Conservation (phyloP, 1,284 basidiomycete genomes). For the Filobasidium uniguttulatum region DNA sequence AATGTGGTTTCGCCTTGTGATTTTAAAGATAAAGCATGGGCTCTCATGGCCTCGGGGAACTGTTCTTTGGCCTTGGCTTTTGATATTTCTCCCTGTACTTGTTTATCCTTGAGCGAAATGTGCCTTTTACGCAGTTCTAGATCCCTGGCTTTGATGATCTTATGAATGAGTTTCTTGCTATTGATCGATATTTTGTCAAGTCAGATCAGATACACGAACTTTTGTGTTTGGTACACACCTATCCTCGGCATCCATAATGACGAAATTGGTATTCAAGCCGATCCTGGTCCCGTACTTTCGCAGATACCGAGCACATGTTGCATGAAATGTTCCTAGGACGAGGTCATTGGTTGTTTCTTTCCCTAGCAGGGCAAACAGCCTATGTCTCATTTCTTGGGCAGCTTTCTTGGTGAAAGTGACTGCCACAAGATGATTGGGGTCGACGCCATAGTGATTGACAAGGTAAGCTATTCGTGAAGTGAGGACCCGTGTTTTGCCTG, state of each 20-base stretch:
- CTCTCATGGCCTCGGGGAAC: conserved; percentile 42
- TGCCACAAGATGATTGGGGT: neutral
- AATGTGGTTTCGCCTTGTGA: conserved; percentile 22
- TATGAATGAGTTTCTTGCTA: conserved; percentile 59
- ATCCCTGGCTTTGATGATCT: conserved; percentile 48
- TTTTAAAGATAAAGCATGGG: conserved; percentile 22
- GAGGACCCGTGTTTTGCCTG: conserved; percentile 49
- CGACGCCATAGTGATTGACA: conserved; percentile 39
- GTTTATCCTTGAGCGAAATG: conserved; percentile 49
- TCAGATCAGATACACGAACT: neutral
- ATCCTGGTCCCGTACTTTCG: conserved; percentile 52
- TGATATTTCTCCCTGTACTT: conserved; percentile 54
- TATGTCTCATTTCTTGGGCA: conserved; percentile 71
- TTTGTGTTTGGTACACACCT: conserved; percentile 42
- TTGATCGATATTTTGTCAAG: neutral
- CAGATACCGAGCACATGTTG: conserved; percentile 57
- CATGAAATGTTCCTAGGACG: conserved; percentile 67
- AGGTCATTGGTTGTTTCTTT: conserved; percentile 47
- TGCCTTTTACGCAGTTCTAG: conserved; percentile 42
- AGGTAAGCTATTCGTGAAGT: conserved; percentile 67
- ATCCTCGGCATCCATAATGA: conserved; percentile 70
- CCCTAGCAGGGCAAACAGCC: conserved; percentile 60
- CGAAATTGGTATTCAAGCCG: conserved; percentile 58
- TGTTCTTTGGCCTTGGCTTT: conserved; percentile 64
- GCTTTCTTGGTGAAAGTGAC: conserved; percentile 80